A percentile compares a stretch with the other conserved stretches of the same genome.
phyloP scores from a whole-genome alignment of 805 yeast species.

The Helenozyma baotianmanensis region DNA sequence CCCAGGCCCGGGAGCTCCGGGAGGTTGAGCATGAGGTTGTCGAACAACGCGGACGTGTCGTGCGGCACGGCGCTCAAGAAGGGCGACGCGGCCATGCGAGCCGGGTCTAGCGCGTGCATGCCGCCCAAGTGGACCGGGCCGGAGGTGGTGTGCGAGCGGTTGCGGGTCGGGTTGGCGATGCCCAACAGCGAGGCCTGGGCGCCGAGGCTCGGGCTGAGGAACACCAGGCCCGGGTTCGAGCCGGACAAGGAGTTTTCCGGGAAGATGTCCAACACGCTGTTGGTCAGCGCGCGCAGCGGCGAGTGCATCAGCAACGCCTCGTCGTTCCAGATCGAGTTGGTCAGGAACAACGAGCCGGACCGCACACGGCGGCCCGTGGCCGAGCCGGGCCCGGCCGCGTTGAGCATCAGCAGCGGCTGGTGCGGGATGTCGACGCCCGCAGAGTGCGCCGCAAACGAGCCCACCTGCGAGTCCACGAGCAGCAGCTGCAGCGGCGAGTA shows the following conservation, averaged over 20 bases:
- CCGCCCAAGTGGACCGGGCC: constrained; percentile 24
- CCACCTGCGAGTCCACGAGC: background rate
- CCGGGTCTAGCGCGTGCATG: constrained; percentile 10
- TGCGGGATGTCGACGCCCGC: constrained; percentile 3
- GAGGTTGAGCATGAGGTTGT: constrained; percentile 27
- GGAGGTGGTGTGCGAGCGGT: constrained; percentile 52
- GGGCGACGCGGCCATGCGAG: constrained; percentile 21
- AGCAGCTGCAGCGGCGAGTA: too few relatives aligned
- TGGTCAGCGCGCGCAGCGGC: constrained; percentile 11
- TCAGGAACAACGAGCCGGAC: constrained; percentile 50
- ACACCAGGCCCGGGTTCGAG: constrained; percentile 10
- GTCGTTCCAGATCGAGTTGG: constrained; percentile 58
- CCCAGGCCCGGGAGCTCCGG: constrained; percentile 7
- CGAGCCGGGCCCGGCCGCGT: constrained; percentile 5
- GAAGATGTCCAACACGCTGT: constrained; percentile 10
- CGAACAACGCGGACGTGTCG: constrained; percentile 28
- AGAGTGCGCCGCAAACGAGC: background rate
- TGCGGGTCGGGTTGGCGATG: constrained; percentile 12
- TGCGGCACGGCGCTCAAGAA: constrained; percentile 19
- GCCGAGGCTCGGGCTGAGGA: constrained; percentile 17
- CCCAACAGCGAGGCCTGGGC: constrained; percentile 15
- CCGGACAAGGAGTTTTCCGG: constrained; percentile 5
- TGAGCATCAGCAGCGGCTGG: constrained; percentile 14
- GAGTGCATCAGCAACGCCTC: constrained; percentile 22
- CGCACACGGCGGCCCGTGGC: constrained; percentile 36